Evolutionary conservation across 805 yeast genomes (phyloP).

Genomic region (Starmerella riodocensis): DNA sequence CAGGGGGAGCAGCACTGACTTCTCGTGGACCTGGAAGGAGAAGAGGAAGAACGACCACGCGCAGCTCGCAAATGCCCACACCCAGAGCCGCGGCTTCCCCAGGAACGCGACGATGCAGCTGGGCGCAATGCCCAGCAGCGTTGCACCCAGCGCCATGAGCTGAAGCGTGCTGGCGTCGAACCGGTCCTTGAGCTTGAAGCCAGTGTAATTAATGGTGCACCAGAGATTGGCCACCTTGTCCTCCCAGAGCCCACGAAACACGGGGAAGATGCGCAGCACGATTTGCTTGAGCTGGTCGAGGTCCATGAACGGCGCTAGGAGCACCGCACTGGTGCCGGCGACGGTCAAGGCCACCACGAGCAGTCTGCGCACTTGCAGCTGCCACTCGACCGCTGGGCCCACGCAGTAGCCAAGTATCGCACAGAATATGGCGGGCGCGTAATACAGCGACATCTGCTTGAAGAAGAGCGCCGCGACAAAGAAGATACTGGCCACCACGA

Average conservation of each 20-base stretch:
- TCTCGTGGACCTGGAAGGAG: slow-evolving; percentile 94
- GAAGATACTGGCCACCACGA: slow-evolving; percentile 56
- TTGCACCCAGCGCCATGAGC: slow-evolving; percentile 31
- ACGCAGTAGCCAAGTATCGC: slow-evolving; percentile 55
- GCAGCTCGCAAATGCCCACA: slow-evolving; percentile 69
- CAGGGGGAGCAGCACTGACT: slow-evolving; percentile 75
- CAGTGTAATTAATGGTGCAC: slow-evolving; percentile 71
- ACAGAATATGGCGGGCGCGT: slow-evolving; percentile 76
- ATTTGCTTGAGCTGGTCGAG: slow-evolving; percentile 43
- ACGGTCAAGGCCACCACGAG: slow-evolving; percentile 54
- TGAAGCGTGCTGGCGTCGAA: slow-evolving; percentile 50
- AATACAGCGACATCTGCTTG: slow-evolving; percentile 92
- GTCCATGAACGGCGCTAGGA: slow-evolving; percentile 50
- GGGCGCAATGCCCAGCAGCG: slow-evolving; percentile 39
- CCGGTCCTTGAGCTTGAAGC: slow-evolving; percentile 51
- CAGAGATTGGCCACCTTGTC: slow-evolving; percentile 96
- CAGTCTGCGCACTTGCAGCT: slow-evolving; percentile 30
- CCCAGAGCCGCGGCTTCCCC: slow-evolving; percentile 24
- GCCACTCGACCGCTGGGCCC: slow-evolving; percentile 20
- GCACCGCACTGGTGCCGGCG: slow-evolving; percentile 35
- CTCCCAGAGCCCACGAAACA: slow-evolving; percentile 85
- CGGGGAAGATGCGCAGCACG: slow-evolving; percentile 68
- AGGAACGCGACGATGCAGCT: slow-evolving; percentile 39
- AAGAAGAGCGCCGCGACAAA: slow-evolving; percentile 69
- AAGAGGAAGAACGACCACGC: slow-evolving; percentile 82